Evolutionary conservation across 2,329 filamentous ascomycete genomes (phyloP), one percentile per base, ranked within the genome.

Genomic region (Exserohilum rostratum): DNA sequence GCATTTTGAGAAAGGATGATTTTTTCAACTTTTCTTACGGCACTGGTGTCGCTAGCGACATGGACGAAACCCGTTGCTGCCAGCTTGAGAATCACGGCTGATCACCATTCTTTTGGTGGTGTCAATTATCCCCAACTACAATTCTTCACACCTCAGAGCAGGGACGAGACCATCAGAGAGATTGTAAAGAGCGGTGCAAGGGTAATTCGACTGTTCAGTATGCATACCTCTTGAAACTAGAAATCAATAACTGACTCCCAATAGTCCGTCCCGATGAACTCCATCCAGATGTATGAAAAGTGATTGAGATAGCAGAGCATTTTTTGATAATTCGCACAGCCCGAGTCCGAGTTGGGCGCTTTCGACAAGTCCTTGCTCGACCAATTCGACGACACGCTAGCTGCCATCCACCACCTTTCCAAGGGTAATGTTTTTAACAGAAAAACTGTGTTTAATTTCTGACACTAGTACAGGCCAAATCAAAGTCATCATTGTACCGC

Each of bases 401-500:
- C 72, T 13, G 70, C 70, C 10, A 70, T 75, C 13, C 68, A 75
- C 50, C 67, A 62, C 3, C 60, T 75, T 12, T 73, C 71, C 0
- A 69, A 72, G 48, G 72, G 69, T 66, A 55, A 52, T 53, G 6
- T 7, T 37, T n/a, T n/a, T n/a, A n/a, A n/a, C n/a, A n/a, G n/a
- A n/a, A n/a, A n/a, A n/a, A n/a, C n/a, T n/a, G n/a, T 31, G 11
- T 35, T 30, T 6, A 6, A n/a, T 31, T 15, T 17, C 38, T 50
- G 31, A 55, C 33, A 52, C 9, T 7, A 22, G 30, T 3, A 11
- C 39, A 72, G 69, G 72, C 15, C 62, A 70, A 31, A 55, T 71
- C 35, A 75, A 75, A 53, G 72, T 75, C 46, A 72, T 75, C 18
- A 70, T 75, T 17, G 69, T 64, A 25, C 72, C 72, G 0, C 72